Conservation (phyloP, 108 stramenopile species). For the Cylindrotheca closterium region DNA sequence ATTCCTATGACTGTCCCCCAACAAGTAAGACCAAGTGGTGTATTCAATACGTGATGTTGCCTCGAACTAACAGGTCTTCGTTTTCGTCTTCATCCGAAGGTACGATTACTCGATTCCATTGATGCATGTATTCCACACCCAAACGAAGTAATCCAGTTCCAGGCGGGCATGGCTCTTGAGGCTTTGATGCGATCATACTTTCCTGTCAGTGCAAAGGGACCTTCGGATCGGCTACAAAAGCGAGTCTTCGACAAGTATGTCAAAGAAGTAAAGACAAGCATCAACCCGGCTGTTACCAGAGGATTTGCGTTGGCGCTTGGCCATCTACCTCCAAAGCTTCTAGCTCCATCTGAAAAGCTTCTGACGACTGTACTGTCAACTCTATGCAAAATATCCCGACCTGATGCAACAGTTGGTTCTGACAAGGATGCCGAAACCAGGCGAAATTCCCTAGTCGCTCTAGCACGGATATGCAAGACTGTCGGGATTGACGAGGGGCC, state of each 20-base stretch:
- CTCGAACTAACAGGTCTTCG: too few relatives aligned
- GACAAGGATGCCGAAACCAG: slow-evolving; percentile 96
- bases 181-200: slow-evolving; percentile 80
- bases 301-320: slow-evolving; percentile 94
- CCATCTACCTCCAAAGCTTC: slow-evolving; percentile 75
- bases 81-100: slow-evolving; percentile 39
- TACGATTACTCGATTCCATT: slow-evolving; percentile 87
- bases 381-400: slow-evolving; percentile 55
- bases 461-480: slow-evolving; percentile 56
- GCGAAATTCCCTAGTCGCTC: slow-evolving; percentile 81
- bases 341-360: slow-evolving; percentile 61
- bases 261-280: slow-evolving; percentile 60
- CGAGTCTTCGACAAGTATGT: slow-evolving; percentile 88
- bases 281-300: slow-evolving; percentile 93
- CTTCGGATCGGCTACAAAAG: slow-evolving; percentile 81
- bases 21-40: slow-evolving; percentile 63
- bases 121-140: slow-evolving; percentile 93
- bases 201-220: slow-evolving; percentile 77
- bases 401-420: slow-evolving; percentile 58
- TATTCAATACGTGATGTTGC: too few relatives aligned
- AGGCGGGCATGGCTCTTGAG: slow-evolving; percentile 75
- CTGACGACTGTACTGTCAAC: slow-evolving; percentile 54
- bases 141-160: slow-evolving; percentile 83
- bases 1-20: slow-evolving; percentile 73
- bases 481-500: slow-evolving; percentile 5